These are phyloP conservation scores for Sordariomycetes sp. DNA, from an alignment of 2,329 filamentous ascomycete species.

Conservation along the genomic window DNA sequence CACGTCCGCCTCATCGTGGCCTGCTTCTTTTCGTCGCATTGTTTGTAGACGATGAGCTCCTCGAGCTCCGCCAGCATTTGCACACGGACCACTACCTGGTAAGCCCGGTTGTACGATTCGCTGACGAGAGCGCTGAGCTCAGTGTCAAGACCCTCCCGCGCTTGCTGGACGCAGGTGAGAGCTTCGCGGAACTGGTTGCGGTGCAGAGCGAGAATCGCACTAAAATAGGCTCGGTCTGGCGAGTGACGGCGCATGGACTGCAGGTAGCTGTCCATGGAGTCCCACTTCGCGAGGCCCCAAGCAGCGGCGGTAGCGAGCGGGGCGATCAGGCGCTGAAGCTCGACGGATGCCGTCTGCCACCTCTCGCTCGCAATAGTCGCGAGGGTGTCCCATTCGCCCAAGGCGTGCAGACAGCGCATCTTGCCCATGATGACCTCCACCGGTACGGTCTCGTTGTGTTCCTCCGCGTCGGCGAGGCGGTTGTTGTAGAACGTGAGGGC, in stretches of 20 bases:
- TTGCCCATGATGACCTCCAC: conserved; percentile 99
- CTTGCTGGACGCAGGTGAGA: conserved; percentile 78
- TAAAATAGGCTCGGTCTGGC: conserved; percentile 94
- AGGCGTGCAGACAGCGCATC: conserved; percentile 94
- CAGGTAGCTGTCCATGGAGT: conserved; percentile 95
- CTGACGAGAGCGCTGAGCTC: conserved; percentile 94
- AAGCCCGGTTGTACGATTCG: conserved; percentile 95
- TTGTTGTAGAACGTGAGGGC: conserved; percentile 85
- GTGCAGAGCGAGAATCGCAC: conserved; percentile 88
- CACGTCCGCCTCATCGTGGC: conserved; percentile 87
- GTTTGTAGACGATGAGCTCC: conserved; percentile 96
- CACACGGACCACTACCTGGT: conserved; percentile 93
- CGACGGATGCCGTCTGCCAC: conserved; percentile 80
- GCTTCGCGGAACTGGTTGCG: conserved; percentile 93
- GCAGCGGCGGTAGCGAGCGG: conserved; percentile 90
- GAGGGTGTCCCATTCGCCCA: conserved; percentile 94
- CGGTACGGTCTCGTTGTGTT: conserved; percentile 47
- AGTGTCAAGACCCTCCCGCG: conserved; percentile 85
- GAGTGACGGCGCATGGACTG: conserved; percentile 90
- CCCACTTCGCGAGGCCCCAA: conserved; percentile 95
- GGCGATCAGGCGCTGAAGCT: conserved; percentile 84
- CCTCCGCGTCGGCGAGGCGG: conserved; percentile 27
- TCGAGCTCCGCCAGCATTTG: conserved; percentile 99
- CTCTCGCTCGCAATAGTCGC: conserved; percentile 83
- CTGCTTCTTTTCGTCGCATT: conserved; percentile 84